Evolutionary conservation across 2,329 filamentous ascomycete genomes (phyloP).

Genomic region (Proliferodiscus dingleyae): DNA sequence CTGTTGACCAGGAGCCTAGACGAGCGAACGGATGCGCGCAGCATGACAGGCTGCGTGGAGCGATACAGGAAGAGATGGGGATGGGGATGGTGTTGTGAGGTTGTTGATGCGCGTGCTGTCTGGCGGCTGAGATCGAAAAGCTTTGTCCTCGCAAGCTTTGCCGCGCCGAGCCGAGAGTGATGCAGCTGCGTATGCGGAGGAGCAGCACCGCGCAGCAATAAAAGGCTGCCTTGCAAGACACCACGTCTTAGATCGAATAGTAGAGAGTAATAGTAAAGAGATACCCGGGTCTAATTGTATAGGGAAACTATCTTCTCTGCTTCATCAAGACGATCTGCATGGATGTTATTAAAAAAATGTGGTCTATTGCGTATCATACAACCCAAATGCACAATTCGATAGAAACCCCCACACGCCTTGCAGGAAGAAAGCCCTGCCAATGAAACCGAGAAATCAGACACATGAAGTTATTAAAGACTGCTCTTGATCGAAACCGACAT

Average conservation of each 20-base stretch:
- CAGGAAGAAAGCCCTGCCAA: constrained; percentile 24
- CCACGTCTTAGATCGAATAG: no score
- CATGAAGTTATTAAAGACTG: constrained; percentile 32
- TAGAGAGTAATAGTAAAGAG: no score
- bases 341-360: constrained; percentile 3
- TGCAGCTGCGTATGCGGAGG: constrained; percentile 10
- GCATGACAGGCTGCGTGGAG: constrained; percentile 53
- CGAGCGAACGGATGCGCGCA: constrained; percentile 65
- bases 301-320: no score
- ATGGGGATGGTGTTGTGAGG: constrained; percentile 20
- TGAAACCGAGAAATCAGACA: constrained; percentile 25
- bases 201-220: constrained; percentile 8
- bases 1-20: constrained; percentile 54
- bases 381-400: constrained; percentile 30
- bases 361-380: constrained; percentile 35
- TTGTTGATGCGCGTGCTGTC: constrained; percentile 8
- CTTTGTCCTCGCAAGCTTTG: constrained; percentile 1
- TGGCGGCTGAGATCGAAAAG: constrained; percentile 8
- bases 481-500: constrained; percentile 20
- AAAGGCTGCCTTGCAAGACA: neutral
- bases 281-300: no score
- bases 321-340: no score
- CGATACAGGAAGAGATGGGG: constrained; percentile 27
- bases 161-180: constrained; percentile 8
- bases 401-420: constrained; percentile 29